Conservation (phyloP, 1,284 basidiomycete species). For the Pholiota adiposa region DNA sequence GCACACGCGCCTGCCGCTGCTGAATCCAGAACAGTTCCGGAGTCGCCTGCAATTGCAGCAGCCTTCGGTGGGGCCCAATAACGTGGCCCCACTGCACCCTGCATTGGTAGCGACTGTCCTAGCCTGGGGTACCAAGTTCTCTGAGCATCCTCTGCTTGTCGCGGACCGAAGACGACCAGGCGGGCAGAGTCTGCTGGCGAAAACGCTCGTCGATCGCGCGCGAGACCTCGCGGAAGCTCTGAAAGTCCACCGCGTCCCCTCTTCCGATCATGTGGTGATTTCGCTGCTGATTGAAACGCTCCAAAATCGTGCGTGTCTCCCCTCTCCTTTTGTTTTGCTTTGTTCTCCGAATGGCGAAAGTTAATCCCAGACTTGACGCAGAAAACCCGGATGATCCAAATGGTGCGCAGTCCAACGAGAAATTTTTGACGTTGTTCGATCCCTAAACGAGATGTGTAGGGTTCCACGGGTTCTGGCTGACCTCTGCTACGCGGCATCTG, state of each 20-base stretch:
- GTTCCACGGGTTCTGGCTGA: slow-evolving; percentile 82
- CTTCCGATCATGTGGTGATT: slow-evolving; percentile 80
- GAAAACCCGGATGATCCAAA: slow-evolving; percentile 71
- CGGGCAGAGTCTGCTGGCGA: slow-evolving; percentile 78
- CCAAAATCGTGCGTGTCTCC: slow-evolving; percentile 75
- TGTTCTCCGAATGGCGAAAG: slow-evolving; percentile 4
- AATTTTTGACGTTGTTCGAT: slow-evolving; percentile 6
- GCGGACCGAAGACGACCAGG: slow-evolving; percentile 75
- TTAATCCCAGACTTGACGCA: slow-evolving; percentile 35
- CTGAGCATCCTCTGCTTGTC: slow-evolving; percentile 81
- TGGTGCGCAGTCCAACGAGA: slow-evolving; percentile 41
- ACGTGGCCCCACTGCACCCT: slow-evolving; percentile 58
- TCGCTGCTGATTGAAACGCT: slow-evolving; percentile 77
- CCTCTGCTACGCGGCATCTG: slow-evolving; percentile 74
- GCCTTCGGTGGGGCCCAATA: slow-evolving; percentile 34
- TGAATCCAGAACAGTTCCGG: slow-evolving; percentile 80
- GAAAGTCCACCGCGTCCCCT: slow-evolving; percentile 83
- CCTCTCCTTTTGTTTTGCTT: too few relatives aligned
- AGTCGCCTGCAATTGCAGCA: slow-evolving; percentile 59
- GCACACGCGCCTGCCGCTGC: slow-evolving; percentile 80
- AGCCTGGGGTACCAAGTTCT: slow-evolving; percentile 92
- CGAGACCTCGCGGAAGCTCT: slow-evolving; percentile 84
- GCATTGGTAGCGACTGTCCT: slow-evolving; percentile 86
- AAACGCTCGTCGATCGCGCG: slow-evolving; percentile 77
- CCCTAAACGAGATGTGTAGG: slow-evolving; percentile 46